phyloP scores from a whole-genome alignment of 2,329 filamentous ascomycete genomes.

The Trichoderma lentiforme region DNA sequence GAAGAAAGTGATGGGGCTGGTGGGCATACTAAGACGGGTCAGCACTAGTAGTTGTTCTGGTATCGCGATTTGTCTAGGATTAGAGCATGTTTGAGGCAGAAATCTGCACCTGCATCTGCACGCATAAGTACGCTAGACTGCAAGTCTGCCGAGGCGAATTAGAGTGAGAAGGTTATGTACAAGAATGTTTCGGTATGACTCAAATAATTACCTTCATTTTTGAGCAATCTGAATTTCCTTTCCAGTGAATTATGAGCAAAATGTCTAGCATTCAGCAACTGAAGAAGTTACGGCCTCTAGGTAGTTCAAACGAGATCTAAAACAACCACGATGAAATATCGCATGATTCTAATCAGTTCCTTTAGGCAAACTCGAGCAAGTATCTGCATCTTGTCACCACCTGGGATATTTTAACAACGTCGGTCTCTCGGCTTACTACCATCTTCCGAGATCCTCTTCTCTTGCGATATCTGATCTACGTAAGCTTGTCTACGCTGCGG shows the following conservation, averaged over 20 bases:
- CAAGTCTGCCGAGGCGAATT: neutral
- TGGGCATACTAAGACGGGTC: neutral
- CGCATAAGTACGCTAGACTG: neutral
- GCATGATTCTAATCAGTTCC: neutral
- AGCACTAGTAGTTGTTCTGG: neutral
- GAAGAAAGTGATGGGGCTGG: neutral
- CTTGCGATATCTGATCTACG: neutral
- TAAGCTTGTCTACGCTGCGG: neutral
- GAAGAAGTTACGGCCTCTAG: neutral
- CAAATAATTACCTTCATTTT: neutral
- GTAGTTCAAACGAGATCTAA: neutral
- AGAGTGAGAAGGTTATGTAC: neutral
- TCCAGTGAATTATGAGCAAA: neutral
- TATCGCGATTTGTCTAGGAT: neutral
- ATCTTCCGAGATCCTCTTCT: conserved; percentile 10
- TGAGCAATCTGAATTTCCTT: neutral
- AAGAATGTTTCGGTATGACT: neutral
- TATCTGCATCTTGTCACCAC: conserved; percentile 41
- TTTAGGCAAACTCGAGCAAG: conserved; percentile 42
- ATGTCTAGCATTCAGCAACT: neutral
- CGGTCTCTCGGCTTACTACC: conserved; percentile 38
- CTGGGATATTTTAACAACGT: conserved; percentile 44
- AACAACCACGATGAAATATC: neutral
- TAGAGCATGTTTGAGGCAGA: conserved; percentile 14
- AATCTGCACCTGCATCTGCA: neutral